phyloP scores from a whole-genome alignment of 2,329 filamentous ascomycete genomes.

The Sordariomycetes sp. region DNA sequence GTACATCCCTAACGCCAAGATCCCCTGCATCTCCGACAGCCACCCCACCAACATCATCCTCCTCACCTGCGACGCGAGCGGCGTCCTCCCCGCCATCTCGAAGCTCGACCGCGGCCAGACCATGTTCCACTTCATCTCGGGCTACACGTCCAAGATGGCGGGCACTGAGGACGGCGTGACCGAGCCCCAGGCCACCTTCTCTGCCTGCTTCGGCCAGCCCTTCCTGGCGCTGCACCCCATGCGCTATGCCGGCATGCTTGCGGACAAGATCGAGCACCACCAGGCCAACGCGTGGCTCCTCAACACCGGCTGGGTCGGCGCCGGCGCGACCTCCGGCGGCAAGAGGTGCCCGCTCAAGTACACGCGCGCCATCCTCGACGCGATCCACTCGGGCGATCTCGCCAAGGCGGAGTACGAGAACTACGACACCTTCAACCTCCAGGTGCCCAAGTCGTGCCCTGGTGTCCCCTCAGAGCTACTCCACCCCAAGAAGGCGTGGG shows the following conservation, averaged over 20 bases:
- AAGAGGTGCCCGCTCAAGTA: conserved; percentile 98
- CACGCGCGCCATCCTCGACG: conserved; percentile 94
- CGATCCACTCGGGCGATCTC: conserved; percentile 90
- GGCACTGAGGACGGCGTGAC: conserved; percentile 95
- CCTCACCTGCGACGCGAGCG: conserved; percentile 92
- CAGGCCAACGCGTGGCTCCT: conserved; percentile 95
- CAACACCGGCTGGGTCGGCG: conserved; percentile 96
- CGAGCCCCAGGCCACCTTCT: conserved; percentile 97
- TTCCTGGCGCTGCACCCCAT: conserved; percentile 98
- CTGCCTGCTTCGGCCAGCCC: conserved; percentile 96
- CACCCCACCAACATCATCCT: conserved; percentile 97
- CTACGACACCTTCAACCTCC: conserved; percentile 93
- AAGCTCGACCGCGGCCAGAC: conserved; percentile 91
- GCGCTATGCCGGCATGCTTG: conserved; percentile 97
- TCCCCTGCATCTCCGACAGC: conserved; percentile 76
- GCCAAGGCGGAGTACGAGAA: conserved; percentile 87
- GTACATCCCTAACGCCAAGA: conserved; percentile 98
- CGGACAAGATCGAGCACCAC: conserved; percentile 93
- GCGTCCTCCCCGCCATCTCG: conserved; percentile 93
- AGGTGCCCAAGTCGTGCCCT: conserved; percentile 84
- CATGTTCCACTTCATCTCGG: conserved; percentile 99
- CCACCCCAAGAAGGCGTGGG: conserved; percentile 92
- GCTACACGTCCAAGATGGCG: conserved; percentile 99
- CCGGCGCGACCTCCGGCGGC: conserved; percentile 78
- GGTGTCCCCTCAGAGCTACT: conserved; percentile 83